Evolutionary conservation across 176 grass and related monocot species (phyloP), one percentile per base, ranked within the genome.

Genomic region (Oryza meyeriana): DNA sequence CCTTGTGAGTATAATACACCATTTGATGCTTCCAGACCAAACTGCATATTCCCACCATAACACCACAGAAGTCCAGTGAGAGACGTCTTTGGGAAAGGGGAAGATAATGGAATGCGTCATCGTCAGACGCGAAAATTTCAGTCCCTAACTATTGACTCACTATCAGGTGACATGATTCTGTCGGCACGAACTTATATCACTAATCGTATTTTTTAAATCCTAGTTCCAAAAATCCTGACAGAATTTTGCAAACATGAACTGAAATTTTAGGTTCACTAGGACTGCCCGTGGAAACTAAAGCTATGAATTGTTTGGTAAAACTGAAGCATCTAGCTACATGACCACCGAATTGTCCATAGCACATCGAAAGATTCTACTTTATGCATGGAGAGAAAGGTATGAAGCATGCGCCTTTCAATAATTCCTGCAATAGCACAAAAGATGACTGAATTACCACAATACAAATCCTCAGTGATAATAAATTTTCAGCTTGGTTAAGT

Each of bases 301-400:
- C 55, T 72, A 6, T 2, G 11, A 28, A 52, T 67, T 71, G 66
- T 26, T 26, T 77, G 65, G 24, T 87, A 34, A 25, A 52, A 48
- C 55, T 81, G 64, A 47, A 71, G 48, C 50, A 76, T 85, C 71
- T 50, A 80, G 38, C 61, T 80, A 75, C 80, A 88, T 39, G 76
- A 24, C 0, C 73, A 34, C 8, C 5, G 12, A 71, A 69, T 79
- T 27, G 35, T 84, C 40, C n/a, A 38, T 30, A 59, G 33, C 29
- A 26, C 61, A 66, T 88, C 81, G 12, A 45, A 58, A 30, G 65
- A 78, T 61, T 27, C 29, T 74, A 62, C 24, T 64, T 71, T 47
- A 10, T 69, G 32, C 69, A 61, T n/a, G 27, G 8, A 24, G 47
- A 79, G n/a, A 68, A 7, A 76, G 50, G 39, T 61, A 61, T 67